Evolutionary conservation across 2,329 filamentous ascomycete genomes (phyloP), one percentile per base, ranked within the genome.

Genomic region (Cladosporium halotolerans): DNA sequence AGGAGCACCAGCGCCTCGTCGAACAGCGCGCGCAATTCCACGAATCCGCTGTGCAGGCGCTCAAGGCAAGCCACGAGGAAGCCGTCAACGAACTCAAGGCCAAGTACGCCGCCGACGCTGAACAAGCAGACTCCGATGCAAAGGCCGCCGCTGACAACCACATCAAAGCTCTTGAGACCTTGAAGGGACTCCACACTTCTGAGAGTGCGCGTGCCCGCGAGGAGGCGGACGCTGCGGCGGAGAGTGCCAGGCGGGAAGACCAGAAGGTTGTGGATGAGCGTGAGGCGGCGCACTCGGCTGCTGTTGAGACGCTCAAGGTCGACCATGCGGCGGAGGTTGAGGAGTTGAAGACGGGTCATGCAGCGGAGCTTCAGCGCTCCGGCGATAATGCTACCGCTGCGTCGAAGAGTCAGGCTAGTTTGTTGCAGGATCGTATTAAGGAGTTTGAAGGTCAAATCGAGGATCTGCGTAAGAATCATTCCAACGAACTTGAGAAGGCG

Each of bases 51-150:
- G 33, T 55, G n/a, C 23, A 54, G 9, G 33, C 52, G 14, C 28
- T 54, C 2, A 38, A 54, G 42, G 40, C 43, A 10, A 33, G 55
- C 18, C 58, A 60, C 36, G 48, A 58, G 3, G 50, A 54, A 11
- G 34, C 52, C 13, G 44, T 59, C 10, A 39, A 39, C 9, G 45
- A 54, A 9, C 41, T 60, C 16, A 57, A 57, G 23, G 55, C 57
- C 11, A 55, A 56, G 42, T 57, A 61, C 33, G 53, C 32, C 19
- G 32, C 51, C 38, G 58, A 59, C 14, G 44, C 50, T 13, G 47
- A 46, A 14, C 28, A 18, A 7, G 31, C 57, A 14, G 40, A 43
- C 18, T 11, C 39, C 13, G 36, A 50, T 23, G 54, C 55, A 42
- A 43, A 53, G 23, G 42, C 45, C 41, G 55, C 40, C 34, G 32